phyloP scores from a whole-genome alignment of 2,329 filamentous ascomycete genomes.

The Ophiocordyceps polyrhachis-furcata region DNA sequence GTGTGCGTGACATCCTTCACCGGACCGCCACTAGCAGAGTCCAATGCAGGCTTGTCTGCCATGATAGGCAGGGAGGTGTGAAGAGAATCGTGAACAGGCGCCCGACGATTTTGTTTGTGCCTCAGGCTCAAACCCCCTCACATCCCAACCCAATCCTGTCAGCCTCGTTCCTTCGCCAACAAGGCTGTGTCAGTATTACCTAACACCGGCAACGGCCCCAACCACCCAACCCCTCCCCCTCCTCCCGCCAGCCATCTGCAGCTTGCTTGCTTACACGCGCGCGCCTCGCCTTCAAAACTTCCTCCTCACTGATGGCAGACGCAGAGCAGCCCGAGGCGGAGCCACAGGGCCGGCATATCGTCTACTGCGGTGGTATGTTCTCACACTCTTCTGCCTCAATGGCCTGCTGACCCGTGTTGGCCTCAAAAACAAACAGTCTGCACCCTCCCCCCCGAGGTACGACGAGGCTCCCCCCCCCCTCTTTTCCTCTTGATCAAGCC shows the following conservation, averaged over 20 bases:
- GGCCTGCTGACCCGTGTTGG: conserved; percentile 3
- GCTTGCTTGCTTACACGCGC: neutral
- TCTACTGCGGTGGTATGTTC: conserved; percentile 40
- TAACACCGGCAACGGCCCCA: neutral
- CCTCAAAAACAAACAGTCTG: conserved; percentile 28
- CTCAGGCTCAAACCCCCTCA: no score
- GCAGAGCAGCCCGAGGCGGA: conserved; percentile 28
- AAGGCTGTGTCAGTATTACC: no score
- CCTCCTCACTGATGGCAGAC: conserved; percentile 30
- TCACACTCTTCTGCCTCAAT: neutral
- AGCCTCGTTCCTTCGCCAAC: no score
- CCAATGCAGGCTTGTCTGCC: no score
- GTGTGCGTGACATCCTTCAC: neutral
- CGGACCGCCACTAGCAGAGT: neutral
- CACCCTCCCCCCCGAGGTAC: conserved; percentile 46
- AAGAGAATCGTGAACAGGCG: no score
- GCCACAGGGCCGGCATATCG: conserved; percentile 31
- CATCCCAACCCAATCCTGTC: no score
- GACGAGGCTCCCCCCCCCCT: neutral
- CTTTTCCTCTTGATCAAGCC: no score
- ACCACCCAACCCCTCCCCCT: neutral
- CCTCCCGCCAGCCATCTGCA: no score
- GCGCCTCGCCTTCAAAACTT: conserved; percentile 1
- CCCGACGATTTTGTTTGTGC: no score
- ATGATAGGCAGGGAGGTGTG: no score